These are phyloP conservation scores for Fragaria nilgerrensis DNA, from an alignment of 306 rosid genomes.

Conservation along the genomic window DNA sequence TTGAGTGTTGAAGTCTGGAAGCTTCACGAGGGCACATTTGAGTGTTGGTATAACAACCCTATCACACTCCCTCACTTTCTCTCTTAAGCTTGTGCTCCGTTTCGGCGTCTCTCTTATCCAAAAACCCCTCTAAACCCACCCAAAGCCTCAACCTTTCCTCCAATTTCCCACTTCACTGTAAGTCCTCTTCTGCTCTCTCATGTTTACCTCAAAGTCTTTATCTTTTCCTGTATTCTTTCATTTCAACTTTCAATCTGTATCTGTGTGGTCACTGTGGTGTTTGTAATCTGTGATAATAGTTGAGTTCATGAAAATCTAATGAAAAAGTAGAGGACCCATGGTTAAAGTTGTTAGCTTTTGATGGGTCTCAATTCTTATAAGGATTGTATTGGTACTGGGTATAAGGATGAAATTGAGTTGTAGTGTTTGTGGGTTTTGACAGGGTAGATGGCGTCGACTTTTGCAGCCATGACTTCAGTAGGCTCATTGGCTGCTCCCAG, in stretches of 20 bases:
- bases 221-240: too few relatives aligned
- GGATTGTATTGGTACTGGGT: too few relatives aligned
- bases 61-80: background rate
- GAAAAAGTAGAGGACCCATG: background rate
- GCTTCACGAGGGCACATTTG: slow-evolving; percentile 26
- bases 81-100: background rate
- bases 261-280: too few relatives aligned
- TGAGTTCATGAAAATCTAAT: background rate
- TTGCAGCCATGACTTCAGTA: slow-evolving; percentile 59
- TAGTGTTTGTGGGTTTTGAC: background rate
- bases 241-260: background rate
- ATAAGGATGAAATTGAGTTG: background rate
- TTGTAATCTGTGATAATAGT: too few relatives aligned
- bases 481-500: slow-evolving; percentile 54
- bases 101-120: slow-evolving; percentile 39
- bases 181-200: background rate
- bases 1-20: slow-evolving; percentile 7
- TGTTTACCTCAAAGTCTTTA: too few relatives aligned
- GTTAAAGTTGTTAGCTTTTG: background rate
- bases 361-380: background rate
- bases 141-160: slow-evolving; percentile 26
- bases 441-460: slow-evolving; percentile 71
- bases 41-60: background rate
- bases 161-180: too few relatives aligned
- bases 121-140: slow-evolving; percentile 15